Evolutionary conservation across 108 stramenopile genomes (phyloP).

Genomic region (Schizochytrium sp.): DNA sequence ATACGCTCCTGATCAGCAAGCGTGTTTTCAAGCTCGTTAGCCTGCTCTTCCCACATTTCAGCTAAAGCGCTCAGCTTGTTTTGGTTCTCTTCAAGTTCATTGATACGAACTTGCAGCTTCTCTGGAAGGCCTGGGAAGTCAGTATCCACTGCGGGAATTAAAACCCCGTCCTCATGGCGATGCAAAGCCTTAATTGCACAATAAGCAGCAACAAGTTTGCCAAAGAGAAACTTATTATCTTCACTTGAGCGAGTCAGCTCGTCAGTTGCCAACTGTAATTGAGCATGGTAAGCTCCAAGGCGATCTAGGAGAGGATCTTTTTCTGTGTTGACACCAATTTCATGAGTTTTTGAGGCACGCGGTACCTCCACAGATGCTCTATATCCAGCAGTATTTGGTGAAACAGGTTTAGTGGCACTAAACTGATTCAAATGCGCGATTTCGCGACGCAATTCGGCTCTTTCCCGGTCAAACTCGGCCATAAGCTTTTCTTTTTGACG

Average conservation of each 20-base stretch:
- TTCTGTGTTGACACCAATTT: background rate
- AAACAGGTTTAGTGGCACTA: background rate
- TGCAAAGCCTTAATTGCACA: background rate
- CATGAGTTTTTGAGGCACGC: background rate
- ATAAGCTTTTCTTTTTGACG: background rate
- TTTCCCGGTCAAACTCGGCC: background rate
- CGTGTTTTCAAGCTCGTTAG: background rate
- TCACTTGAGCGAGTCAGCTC: conserved; percentile 19
- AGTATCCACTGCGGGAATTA: no score
- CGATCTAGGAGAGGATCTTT: conserved; percentile 40
- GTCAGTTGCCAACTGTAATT: conserved; percentile 26
- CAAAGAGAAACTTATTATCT: conserved; percentile 16
- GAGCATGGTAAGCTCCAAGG: conserved; percentile 18
- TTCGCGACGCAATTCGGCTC: background rate
- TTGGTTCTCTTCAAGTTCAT: background rate
- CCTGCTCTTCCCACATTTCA: conserved; percentile 52
- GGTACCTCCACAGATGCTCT: no score
- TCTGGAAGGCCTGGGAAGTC: background rate
- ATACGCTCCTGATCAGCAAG: conserved; percentile 4
- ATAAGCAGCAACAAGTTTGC: conserved; percentile 34
- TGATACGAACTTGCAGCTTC: background rate
- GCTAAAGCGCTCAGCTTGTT: background rate
- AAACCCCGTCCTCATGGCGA: no score
- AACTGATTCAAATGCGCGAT: background rate
- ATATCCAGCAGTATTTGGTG: background rate